Percentiles rank a stretch among this genome's conserved stretches.
These are phyloP conservation scores for Melampsora larici-populina DNA, from an alignment of 1,284 basidiomycete genomes.

Conservation along the genomic window DNA sequence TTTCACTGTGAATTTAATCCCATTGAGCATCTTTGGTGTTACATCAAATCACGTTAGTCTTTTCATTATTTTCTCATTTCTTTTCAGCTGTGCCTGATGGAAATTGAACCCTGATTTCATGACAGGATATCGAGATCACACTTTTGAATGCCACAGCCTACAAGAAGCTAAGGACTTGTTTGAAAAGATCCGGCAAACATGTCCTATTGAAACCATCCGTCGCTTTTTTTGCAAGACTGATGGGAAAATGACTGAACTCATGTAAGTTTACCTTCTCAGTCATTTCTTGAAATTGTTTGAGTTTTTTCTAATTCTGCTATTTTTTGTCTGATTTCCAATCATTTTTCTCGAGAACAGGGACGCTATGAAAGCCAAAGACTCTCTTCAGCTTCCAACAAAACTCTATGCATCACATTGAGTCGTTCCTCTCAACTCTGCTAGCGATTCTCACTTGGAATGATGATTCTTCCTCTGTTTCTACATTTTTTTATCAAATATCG, in stretches of 20 bases:
- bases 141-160: neutral
- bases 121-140: neutral
- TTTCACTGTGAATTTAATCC: neutral
- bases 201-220: neutral
- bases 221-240: neutral
- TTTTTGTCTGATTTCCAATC: neutral
- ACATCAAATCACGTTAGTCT: too few species aligned
- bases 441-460: neutral
- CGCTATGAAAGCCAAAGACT: neutral
- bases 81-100: neutral
- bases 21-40: constrained; percentile 2
- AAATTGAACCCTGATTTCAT: neutral
- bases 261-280: neutral
- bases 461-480: neutral
- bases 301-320: too few species aligned
- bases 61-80: neutral
- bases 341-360: neutral
- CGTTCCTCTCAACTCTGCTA: neutral
- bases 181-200: neutral
- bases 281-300: too few species aligned
- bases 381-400: neutral
- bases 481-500: too few species aligned
- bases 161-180: neutral
- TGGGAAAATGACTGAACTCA: neutral
- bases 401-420: neutral